Conservation (phyloP, 371 early-diverging fungal genomes). For the Saksenaea oblongispora region DNA sequence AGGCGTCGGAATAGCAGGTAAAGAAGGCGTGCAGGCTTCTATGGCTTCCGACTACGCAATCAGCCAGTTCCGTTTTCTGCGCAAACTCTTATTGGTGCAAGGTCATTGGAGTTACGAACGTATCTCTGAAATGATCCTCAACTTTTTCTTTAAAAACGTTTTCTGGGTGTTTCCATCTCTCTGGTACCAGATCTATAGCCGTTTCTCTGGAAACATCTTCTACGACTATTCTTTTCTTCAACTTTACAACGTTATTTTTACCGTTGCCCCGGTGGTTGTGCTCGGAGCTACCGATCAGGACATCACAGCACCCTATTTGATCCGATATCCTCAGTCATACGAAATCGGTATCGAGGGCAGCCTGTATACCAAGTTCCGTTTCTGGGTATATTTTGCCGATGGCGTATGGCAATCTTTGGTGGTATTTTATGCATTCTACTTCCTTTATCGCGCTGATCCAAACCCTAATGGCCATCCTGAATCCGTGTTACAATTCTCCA, state of each 20-base stretch:
- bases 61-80: slow-evolving; percentile 87
- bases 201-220: slow-evolving; percentile 81
- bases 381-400: slow-evolving; percentile 68
- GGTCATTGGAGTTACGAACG: slow-evolving; percentile 91
- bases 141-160: slow-evolving; percentile 93
- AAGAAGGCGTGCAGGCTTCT: slow-evolving; percentile 89
- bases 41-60: slow-evolving; percentile 92
- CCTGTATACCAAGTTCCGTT: slow-evolving; percentile 60
- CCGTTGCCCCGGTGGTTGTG: slow-evolving; percentile 67
- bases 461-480: slow-evolving; percentile 38
- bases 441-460: slow-evolving; percentile 45
- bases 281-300: slow-evolving; percentile 64
- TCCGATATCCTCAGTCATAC: slow-evolving; percentile 69
- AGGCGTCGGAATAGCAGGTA: slow-evolving; percentile 92
- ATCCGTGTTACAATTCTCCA: slow-evolving; percentile 57
- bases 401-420: slow-evolving; percentile 74
- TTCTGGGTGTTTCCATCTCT: slow-evolving; percentile 83
- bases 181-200: slow-evolving; percentile 86
- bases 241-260: slow-evolving; percentile 80
- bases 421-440: slow-evolving; percentile 62
- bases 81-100: slow-evolving; percentile 78
- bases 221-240: slow-evolving; percentile 87
- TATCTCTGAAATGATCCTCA: slow-evolving; percentile 86
- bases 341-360: slow-evolving; percentile 60
- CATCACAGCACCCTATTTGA: slow-evolving; percentile 54